phyloP scores from a whole-genome alignment of 2,329 filamentous ascomycete genomes.

The Incumbomyces lentus region DNA sequence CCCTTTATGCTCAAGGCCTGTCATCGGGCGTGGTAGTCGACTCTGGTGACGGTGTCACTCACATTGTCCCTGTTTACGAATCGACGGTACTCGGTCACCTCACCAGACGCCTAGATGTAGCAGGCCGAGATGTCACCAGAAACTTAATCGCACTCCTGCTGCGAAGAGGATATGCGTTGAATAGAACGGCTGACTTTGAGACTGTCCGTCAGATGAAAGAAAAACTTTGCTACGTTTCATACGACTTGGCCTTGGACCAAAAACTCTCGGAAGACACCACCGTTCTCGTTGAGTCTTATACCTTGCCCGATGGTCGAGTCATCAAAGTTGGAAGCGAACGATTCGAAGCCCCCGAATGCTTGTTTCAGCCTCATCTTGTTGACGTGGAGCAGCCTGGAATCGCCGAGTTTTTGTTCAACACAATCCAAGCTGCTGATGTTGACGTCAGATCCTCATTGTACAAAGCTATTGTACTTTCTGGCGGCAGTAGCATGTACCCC shows the following conservation, averaged over 20 bases:
- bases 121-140: conserved; percentile 92
- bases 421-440: conserved; percentile 89
- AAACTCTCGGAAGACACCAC: conserved; percentile 94
- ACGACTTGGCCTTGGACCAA: conserved; percentile 94
- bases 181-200: conserved; percentile 97
- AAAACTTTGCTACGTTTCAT: conserved; percentile 98
- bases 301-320: conserved; percentile 86
- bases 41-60: conserved; percentile 94
- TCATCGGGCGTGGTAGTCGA: conserved; percentile 96
- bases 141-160: conserved; percentile 93
- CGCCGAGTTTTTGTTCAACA: conserved; percentile 96
- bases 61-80: conserved; percentile 98
- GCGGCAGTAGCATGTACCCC: conserved; percentile 98
- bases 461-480: conserved; percentile 93
- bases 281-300: conserved; percentile 94
- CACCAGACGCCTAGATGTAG: conserved; percentile 85
- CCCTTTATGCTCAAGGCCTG: conserved; percentile 89
- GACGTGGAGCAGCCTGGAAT: conserved; percentile 96
- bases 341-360: conserved; percentile 93
- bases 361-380: conserved; percentile 96
- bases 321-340: conserved; percentile 94
- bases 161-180: conserved; percentile 88
- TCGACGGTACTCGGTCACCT: conserved; percentile 96
- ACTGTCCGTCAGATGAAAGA: conserved; percentile 99
- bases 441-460: conserved; percentile 89